Base-by-base conservation (phyloP, 192 early-diverging fungal genomes). In the Podila horticola region DNA sequence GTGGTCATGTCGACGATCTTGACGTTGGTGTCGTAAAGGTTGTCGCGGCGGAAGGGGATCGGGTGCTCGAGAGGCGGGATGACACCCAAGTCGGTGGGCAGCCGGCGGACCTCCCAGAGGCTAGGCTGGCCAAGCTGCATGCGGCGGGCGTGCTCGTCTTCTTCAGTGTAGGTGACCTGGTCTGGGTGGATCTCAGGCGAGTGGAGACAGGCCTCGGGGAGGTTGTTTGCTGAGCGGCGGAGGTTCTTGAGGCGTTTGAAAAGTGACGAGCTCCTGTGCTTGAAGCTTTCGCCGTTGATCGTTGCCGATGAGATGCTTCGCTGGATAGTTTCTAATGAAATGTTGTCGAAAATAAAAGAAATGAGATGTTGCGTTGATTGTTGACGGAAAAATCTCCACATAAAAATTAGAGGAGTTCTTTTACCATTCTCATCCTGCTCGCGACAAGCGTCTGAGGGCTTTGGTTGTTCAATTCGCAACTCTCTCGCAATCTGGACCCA, bases 1-100 rank as follows among this genome's bases (percentile, higher is more conserved):
- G 71, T 69, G 5, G 70, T 72, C 26, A 72, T 29, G 33, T 72
- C 70, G 0, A 60, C 67, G 45, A 81, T 72, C 48, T 66, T 55
- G 66, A 72, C 70, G 41, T 68, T 68, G 38, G 52, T 66, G 31
- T 72, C 70, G 36, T 79, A 72, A 28, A 79, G 13, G 33, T 79
- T 51, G 50, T 64, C 64, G 30, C 67, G 67, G 30, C 75, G 75
- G 64, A 79, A 71, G 7, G 75, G 69, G 4, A 79, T 79, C 3
- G 75, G 75, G 4, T 79, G 75, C 29, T 79, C 75, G 13, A 79
- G 51, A 12, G 75, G 75, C 1, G 75, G 75, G 59, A 71, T 79
- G 41, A 71, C 75, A 0, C 75, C 69, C 8, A 71, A 30, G 30
- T 79, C 75, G 0, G 66, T 36, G 24, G 75, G 69, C 15, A 79